Conservation (phyloP, 208 protist species). For the Angomonas deanei region DNA sequence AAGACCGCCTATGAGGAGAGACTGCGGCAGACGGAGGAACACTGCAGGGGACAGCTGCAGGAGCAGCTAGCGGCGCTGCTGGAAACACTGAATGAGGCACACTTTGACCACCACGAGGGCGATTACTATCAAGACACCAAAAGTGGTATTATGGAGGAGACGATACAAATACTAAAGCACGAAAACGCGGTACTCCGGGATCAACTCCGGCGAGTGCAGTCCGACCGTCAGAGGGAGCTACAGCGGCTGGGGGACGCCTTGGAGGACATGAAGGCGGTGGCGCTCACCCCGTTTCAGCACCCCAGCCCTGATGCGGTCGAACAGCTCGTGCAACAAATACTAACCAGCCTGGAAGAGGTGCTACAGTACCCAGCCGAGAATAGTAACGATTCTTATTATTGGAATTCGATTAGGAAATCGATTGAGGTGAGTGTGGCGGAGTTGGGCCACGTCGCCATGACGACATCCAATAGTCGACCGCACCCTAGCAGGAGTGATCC, state of each 20-base stretch:
- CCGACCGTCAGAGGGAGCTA: slow-evolving; percentile 6
- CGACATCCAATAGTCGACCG: no score
- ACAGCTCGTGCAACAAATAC: not conserved
- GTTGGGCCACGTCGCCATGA: no score
- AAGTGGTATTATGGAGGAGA: not conserved
- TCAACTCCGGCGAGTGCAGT: slow-evolving; percentile 8
- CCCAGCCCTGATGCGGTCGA: slow-evolving; percentile 1
- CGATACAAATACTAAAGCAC: slow-evolving; percentile 6
- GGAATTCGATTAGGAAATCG: no score
- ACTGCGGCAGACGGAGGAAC: not conserved
- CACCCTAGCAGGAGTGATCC: no score
- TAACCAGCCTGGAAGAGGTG: no score
- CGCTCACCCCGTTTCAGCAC: not conserved
- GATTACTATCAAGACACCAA: not conserved
- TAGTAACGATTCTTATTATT: no score
- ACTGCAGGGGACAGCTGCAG: not conserved
- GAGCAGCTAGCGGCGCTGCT: not conserved
- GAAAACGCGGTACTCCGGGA: slow-evolving; percentile 14
- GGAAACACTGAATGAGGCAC: not conserved
- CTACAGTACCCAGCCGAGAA: no score
- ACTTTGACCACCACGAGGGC: not conserved
- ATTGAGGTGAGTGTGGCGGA: no score
- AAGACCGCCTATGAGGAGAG: not conserved
- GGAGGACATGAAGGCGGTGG: not conserved
- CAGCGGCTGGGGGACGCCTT: not conserved